Percentiles rank a stretch among this genome's conserved stretches.
Evolutionary conservation across 176 grass and related monocot genomes (phyloP).

Genomic region (Ensete ventricosum): DNA sequence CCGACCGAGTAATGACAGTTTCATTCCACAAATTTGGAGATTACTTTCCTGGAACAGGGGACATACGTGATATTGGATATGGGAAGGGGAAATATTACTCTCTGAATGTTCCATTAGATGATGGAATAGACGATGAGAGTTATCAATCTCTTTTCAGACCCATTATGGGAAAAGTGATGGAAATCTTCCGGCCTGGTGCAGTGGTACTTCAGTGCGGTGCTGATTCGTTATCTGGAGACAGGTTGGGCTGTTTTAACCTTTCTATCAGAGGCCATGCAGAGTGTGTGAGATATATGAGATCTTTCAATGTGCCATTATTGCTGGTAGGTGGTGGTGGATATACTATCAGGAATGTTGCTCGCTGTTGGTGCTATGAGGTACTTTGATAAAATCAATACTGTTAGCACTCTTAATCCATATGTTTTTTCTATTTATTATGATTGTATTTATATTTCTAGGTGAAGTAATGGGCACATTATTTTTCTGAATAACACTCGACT

Average conservation of each 20-base stretch:
- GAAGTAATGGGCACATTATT: background rate
- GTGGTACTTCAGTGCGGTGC: constrained; percentile 86
- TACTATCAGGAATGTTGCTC: constrained; percentile 84
- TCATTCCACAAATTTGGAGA: constrained; percentile 97
- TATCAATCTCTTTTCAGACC: constrained; percentile 94
- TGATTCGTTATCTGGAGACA: constrained; percentile 80
- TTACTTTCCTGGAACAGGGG: constrained; percentile 87
- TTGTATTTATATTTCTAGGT: background rate
- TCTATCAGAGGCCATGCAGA: constrained; percentile 83
- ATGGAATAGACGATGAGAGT: constrained; percentile 87
- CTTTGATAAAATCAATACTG: background rate
- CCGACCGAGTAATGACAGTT: constrained; percentile 80
- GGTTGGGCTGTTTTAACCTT: constrained; percentile 89
- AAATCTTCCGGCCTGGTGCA: constrained; percentile 71
- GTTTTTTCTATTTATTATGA: background rate
- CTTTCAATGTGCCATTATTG: constrained; percentile 81
- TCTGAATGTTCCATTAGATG: constrained; percentile 75
- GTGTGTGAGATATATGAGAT: constrained; percentile 91
- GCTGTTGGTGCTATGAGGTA: constrained; percentile 99
- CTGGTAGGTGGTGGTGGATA: constrained; percentile 86
- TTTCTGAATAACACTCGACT: background rate
- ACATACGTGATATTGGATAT: constrained; percentile 55
- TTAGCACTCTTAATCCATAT: background rate
- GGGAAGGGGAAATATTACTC: constrained; percentile 80
- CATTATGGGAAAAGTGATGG: constrained; percentile 81